Evolutionary conservation across 768 basidiomycete genomes (phyloP).

Genomic region (Boletus vermiculosoides): DNA sequence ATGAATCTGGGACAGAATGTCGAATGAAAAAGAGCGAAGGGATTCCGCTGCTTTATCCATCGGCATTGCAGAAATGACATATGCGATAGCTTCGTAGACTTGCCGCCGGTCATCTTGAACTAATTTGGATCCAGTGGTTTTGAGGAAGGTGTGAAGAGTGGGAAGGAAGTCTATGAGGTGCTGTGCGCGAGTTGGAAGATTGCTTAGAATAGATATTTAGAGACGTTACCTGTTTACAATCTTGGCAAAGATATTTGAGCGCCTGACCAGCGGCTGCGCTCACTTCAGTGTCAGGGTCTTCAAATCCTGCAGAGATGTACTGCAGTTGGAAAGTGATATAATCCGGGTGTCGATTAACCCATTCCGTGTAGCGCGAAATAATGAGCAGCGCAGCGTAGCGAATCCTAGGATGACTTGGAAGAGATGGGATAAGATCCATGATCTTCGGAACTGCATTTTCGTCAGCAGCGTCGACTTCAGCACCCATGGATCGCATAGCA

Average conservation of each 20-base stretch:
- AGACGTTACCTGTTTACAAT: conserved; percentile 75
- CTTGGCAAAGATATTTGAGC: conserved; percentile 94
- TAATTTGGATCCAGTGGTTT: conserved; percentile 74
- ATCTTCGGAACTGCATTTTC: conserved; percentile 90
- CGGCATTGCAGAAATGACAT: conserved; percentile 93
- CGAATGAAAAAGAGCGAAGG: conserved; percentile 81
- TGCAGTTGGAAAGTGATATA: conserved; percentile 85
- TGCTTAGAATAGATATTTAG: conserved; percentile 6
- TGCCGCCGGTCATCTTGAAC: conserved; percentile 85
- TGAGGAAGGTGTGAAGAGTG: conserved; percentile 86
- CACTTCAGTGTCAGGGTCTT: conserved; percentile 76
- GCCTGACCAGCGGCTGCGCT: conserved; percentile 94
- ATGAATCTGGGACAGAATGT: conserved; percentile 79
- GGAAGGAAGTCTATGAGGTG: conserved; percentile 92
- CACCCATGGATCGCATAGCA: conserved; percentile 98
- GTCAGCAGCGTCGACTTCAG: conserved; percentile 82
- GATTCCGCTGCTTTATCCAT: conserved; percentile 85
- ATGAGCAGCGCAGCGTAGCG: conserved; percentile 95
- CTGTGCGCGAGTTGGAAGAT: conserved; percentile 36
- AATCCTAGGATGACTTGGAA: conserved; percentile 87
- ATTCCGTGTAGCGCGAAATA: conserved; percentile 93
- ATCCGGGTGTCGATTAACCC: conserved; percentile 87
- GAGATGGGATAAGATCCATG: conserved; percentile 88
- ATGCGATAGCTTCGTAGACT: conserved; percentile 93
- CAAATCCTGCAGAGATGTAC: conserved; percentile 91